These are phyloP conservation scores for Cordyceps militaris DNA, from an alignment of 2,329 filamentous ascomycete genomes.

Conservation along the genomic window DNA sequence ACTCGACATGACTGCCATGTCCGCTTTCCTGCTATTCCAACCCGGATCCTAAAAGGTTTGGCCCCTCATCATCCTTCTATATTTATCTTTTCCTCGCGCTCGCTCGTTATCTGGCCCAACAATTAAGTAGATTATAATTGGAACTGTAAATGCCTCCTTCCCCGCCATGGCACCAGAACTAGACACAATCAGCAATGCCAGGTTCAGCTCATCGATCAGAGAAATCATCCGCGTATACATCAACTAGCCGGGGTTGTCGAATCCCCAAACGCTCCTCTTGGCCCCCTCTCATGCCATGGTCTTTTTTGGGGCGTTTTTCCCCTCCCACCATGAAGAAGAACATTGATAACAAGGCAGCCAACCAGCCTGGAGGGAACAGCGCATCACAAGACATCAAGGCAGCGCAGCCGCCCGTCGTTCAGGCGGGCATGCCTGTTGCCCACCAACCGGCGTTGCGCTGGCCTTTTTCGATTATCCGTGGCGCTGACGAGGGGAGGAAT, in stretches of 20 bases:
- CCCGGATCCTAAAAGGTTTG: too few species aligned
- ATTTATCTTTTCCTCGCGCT: too few species aligned
- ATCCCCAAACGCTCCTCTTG: background rate
- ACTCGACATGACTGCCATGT: too few species aligned
- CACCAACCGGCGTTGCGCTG: background rate
- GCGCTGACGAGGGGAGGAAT: background rate
- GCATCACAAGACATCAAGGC: background rate
- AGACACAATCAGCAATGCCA: background rate
- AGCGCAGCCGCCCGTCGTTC: background rate
- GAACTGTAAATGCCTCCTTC: conserved; percentile 2
- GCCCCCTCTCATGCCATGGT: background rate
- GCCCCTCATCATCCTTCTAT: too few species aligned
- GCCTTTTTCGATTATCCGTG: background rate
- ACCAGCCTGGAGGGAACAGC: background rate
- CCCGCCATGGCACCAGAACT: background rate
- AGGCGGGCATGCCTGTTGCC: too few species aligned
- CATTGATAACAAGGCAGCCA: background rate
- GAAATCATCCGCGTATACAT: background rate
- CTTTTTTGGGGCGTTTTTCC: background rate
- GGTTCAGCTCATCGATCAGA: conserved; percentile 11
- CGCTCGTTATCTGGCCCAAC: too few species aligned
- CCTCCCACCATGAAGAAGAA: background rate
- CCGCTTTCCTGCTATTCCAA: background rate
- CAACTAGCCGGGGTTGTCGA: background rate
- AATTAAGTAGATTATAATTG: too few species aligned